Percentiles rank a stretch among this genome's conserved stretches.
phyloP scores from a whole-genome alignment of 75 land plant species.

The Gnetum montanum region DNA sequence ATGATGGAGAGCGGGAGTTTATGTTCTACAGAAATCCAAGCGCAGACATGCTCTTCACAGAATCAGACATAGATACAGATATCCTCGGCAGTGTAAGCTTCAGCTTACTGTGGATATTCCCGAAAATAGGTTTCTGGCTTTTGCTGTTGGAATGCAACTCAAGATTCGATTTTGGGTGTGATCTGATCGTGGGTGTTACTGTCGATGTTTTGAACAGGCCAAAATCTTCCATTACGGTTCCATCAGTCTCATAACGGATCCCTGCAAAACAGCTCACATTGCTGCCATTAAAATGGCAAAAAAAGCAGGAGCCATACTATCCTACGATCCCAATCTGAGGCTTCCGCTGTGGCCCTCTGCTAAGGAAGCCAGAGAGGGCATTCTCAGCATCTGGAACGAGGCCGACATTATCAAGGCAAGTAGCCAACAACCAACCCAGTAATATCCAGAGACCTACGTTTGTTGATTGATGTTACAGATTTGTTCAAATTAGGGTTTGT shows the following conservation, averaged over 20 bases:
- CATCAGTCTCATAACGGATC: slow-evolving; percentile 91
- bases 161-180: background rate
- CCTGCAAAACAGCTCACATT: slow-evolving; percentile 81
- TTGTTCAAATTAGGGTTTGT: background rate
- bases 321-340: slow-evolving; percentile 90
- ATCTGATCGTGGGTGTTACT: background rate
- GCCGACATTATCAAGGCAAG: slow-evolving; percentile 89
- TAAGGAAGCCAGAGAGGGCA: slow-evolving; percentile 66
- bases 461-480: background rate
- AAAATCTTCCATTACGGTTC: slow-evolving; percentile 93
- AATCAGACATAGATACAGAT: slow-evolving; percentile 64
- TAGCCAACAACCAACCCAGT: background rate
- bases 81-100: slow-evolving; percentile 51
- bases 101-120: background rate
- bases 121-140: background rate
- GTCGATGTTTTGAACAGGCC: slow-evolving; percentile 41
- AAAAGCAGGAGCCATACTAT: slow-evolving; percentile 66
- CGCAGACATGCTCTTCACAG: slow-evolving; percentile 87
- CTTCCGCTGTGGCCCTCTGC: slow-evolving; percentile 87
- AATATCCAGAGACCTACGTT: background rate
- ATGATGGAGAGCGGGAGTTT: slow-evolving; percentile 88
- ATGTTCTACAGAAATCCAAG: slow-evolving; percentile 97
- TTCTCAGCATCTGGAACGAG: slow-evolving; percentile 76
- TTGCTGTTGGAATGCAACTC: background rate
- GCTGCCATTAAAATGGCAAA: slow-evolving; percentile 75